Evolutionary conservation across 208 protist genomes (phyloP).

Genomic region (Trypanosoma avium): DNA sequence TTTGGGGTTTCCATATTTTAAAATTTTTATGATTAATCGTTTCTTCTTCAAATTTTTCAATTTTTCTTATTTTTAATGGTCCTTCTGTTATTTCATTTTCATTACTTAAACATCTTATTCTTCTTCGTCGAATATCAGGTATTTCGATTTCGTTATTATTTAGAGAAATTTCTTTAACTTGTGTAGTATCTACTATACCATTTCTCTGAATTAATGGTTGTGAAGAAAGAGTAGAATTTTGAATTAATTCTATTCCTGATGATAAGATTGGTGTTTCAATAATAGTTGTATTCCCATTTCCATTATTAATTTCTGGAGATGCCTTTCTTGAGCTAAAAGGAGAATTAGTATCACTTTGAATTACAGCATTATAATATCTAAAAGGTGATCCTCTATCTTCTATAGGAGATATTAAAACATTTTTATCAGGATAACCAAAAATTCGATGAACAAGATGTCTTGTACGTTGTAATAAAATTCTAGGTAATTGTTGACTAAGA

Average conservation of each 20-base stretch:
- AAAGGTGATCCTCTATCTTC: conserved; percentile 23
- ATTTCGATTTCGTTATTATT: conserved; percentile 2
- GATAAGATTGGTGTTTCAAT: neutral
- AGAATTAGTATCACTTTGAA: conserved; percentile 31
- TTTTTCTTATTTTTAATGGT: conserved; percentile 11
- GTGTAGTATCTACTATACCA: neutral
- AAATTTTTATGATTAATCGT: conserved; percentile 4
- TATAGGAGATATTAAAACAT: neutral
- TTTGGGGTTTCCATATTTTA: conserved; percentile 48
- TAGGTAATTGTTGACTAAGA: conserved; percentile 48
- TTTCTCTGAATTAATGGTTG: neutral
- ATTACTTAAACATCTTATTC: neutral
- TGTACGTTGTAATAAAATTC: conserved; percentile 61
- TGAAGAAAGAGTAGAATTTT: conserved; percentile 5
- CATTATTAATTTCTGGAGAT: conserved; percentile 24
- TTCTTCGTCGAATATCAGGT: neutral
- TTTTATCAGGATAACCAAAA: conserved; percentile 42
- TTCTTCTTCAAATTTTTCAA: conserved; percentile 15
- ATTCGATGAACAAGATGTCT: conserved; percentile 70
- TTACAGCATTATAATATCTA: conserved; percentile 28
- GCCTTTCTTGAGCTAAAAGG: conserved; percentile 28
- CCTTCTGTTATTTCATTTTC: conserved; percentile 2
- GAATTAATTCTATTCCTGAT: neutral
- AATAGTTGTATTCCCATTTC: neutral
- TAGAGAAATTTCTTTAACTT: neutral